Base-by-base conservation (phyloP, 2,329 filamentous ascomycete genomes). In the Thielaviopsis euricoi region DNA sequence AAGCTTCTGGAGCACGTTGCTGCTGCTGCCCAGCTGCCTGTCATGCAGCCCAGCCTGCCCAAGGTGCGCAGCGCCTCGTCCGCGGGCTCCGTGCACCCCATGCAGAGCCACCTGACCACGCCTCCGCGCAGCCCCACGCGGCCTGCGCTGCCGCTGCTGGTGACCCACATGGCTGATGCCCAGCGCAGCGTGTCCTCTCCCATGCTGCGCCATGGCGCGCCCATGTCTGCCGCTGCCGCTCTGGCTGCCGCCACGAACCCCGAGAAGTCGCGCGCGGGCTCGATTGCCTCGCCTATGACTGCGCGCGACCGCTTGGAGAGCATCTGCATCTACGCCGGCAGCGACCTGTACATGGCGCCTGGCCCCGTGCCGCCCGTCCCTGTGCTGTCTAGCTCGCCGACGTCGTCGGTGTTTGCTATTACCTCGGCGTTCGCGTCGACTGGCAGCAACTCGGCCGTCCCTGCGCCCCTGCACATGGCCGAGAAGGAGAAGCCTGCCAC, bases 1-100 rank as follows among this genome's bases (percentile, higher is more conserved):
- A 91, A 89, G 74, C 74, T 91, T 13, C 77, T 91, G 3, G 86
- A 91, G 69, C 87, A 91, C 65, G 82, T 90, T 56, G 86, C 87
- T 52, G 87, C 85, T 17, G 84, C 86, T 2, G 72, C 80, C 55
- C 79, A 79, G 6, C 72, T 85, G 13, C 68, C 71, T 33, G 53
- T 66, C 15, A 64, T 66, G 12, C 61, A 63, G 51, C 61, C 63
- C 56, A 59, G 64, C 49, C 63, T 67, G 21, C 63, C 70, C 7
- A 43, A 43, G 37, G 37, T 43, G 37, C 37, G 37, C 37, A n/a
- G 15, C 37, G 17, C 37, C 5, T 33, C 29, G 29, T 6, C 17
- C 46, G 21, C 43, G n/a, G 48, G 46, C 19, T 37, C 50, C 10
- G 33, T 37, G 62, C 67, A 9, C 66, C 67, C 22, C 60, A 73